A percentile compares a stretch with the other conserved stretches of the same genome.
Evolutionary conservation across 805 yeast genomes (phyloP).

Genomic region (Candida odintsovae): DNA sequence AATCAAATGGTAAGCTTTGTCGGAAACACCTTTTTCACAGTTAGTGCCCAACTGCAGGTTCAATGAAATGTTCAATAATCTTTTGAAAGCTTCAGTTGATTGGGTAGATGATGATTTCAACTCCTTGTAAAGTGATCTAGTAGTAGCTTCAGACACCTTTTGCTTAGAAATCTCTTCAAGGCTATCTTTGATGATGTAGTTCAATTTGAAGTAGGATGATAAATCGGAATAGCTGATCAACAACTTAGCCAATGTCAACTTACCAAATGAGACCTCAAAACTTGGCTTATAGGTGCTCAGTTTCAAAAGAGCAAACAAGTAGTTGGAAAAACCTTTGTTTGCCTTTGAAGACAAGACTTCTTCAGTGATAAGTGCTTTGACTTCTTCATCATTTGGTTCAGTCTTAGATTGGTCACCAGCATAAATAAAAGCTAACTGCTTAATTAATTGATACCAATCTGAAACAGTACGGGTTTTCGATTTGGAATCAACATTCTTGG

Average conservation of each 20-base stretch:
- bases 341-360: constrained; percentile 7
- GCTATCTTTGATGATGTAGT: constrained; percentile 9
- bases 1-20: constrained; percentile 20
- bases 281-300: constrained; percentile 15
- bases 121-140: constrained; percentile 23
- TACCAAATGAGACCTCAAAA: constrained; percentile 22
- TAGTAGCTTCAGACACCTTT: constrained; percentile 15
- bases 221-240: constrained; percentile 18
- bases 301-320: constrained; percentile 14
- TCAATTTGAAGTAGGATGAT: constrained; percentile 11
- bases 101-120: constrained; percentile 10
- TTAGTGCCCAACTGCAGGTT: constrained; percentile 14
- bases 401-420: constrained; percentile 13
- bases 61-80: constrained; percentile 20
- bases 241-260: constrained; percentile 17
- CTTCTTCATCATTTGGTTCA: constrained; percentile 16
- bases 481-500: neutral
- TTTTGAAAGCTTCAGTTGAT: constrained; percentile 18
- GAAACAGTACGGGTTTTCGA: neutral
- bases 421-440: constrained; percentile 20
- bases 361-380: constrained; percentile 10
- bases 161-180: constrained; percentile 18
- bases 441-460: constrained; percentile 21
- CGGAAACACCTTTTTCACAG: constrained; percentile 21
- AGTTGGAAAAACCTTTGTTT: constrained; percentile 3